These are phyloP conservation scores for Physaria fendleri DNA, from an alignment of 345 rosid genomes.

Conservation along the genomic window DNA sequence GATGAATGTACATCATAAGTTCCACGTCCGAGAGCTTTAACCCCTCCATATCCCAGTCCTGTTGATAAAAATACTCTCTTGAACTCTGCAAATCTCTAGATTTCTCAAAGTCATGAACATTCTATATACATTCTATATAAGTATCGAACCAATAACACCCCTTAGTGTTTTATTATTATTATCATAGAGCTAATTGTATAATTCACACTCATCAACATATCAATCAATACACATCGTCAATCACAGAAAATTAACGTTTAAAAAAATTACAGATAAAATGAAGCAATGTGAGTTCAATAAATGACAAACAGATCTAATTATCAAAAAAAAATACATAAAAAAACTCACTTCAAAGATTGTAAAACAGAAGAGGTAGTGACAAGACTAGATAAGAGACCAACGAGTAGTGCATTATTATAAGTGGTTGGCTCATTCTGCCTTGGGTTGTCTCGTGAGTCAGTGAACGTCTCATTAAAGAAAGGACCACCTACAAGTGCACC, in stretches of 20 bases:
- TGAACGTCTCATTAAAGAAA: constrained; percentile 70
- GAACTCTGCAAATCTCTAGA: neutral
- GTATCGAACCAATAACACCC: neutral
- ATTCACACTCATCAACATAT: constrained; percentile 13
- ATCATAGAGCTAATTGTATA: neutral
- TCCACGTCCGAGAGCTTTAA: constrained; percentile 51
- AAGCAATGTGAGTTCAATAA: constrained; percentile 10
- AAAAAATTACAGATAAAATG: constrained; percentile 5
- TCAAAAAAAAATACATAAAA: neutral
- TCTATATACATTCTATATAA: too few relatives aligned
- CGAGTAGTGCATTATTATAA: constrained; percentile 77
- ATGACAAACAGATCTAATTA: too few relatives aligned
- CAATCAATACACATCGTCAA: constrained; percentile 19
- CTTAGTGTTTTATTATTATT: too few relatives aligned
- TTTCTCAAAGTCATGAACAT: too few relatives aligned
- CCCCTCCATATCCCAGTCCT: constrained; percentile 52
- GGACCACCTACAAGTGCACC: constrained; percentile 98
- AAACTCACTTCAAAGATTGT: constrained; percentile 45
- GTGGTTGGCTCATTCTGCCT: constrained; percentile 87
- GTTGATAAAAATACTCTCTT: neutral
- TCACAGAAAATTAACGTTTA: neutral
- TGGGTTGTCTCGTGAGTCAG: constrained; percentile 63
- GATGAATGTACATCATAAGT: constrained; percentile 56
- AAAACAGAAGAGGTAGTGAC: constrained; percentile 82
- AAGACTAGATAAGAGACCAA: constrained; percentile 84